Base-by-base conservation (phyloP, 768 basidiomycete genomes). In the Amanita fuliginea region DNA sequence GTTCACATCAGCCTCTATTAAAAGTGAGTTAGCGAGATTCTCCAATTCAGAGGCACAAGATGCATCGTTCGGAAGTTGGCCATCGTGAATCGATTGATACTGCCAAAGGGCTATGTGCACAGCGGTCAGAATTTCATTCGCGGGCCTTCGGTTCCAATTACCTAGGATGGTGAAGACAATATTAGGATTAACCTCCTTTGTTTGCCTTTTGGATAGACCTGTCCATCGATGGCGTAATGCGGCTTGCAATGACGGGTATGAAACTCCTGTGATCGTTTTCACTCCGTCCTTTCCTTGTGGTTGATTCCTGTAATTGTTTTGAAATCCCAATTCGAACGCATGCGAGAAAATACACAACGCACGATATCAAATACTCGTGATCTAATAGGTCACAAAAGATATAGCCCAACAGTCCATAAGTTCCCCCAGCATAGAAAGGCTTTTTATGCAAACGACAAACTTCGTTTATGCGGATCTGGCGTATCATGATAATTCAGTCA, bases 301-400 rank as follows among this genome's bases (percentile, higher is more conserved):
- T 49, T 84, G 83, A 58, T 81, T 78, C 37, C 86, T 90, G 44
- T 33, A n/a, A 46, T 47, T 40, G 48, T 5, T 10, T 35, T n/a
- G 30, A 39, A 28, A 54, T 53, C 47, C 46, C 55, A 56, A 21
- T n/a, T 18, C 33, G 21, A 42, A n/a, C 43, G 46, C 42, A 42
- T 40, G 22, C n/a, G 37, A 49, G 34, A 47, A 26, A 3, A 33
- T 26, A 18, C 37, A 47, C 51, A 51, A 64, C 93, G 67, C 67
- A 94, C 95, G 83, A 78, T 41, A 81, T 69, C 54, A 96, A 79
- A 63, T 85, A 91, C 53, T 92, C 83, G 59, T 96, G 95, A 49
- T 78, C 73, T 50, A 93, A 71, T 49, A 99, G 73, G 62, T 98
- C 94, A 54, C 90, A 91, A 61, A 97, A 96, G 59, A 96, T 90